phyloP scores from a whole-genome alignment of 78 protist species.

The Dictyostelium brefeldianum region DNA sequence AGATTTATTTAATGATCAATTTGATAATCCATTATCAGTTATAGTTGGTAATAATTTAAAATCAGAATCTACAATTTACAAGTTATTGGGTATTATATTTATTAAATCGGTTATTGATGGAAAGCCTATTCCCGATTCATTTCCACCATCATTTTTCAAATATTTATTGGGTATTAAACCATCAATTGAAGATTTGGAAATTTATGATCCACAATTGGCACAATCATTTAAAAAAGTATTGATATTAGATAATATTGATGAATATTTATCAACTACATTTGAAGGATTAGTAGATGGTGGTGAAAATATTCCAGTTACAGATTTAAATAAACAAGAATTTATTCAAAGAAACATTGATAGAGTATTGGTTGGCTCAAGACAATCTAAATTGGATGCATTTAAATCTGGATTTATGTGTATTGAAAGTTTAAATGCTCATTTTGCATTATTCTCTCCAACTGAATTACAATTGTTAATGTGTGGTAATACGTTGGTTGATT shows the following conservation, averaged over 20 bases:
- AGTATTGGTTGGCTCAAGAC: conserved; percentile 28
- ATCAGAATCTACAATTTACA: background rate
- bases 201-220: conserved; percentile 60
- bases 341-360: conserved; percentile 48
- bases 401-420: conserved; percentile 49
- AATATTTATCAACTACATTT: conserved; percentile 49
- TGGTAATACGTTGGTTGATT: conserved; percentile 47
- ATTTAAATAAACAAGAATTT: conserved; percentile 36
- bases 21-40: background rate
- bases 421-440: conserved; percentile 59
- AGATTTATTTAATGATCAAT: background rate
- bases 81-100: conserved; percentile 48
- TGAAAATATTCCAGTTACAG: conserved; percentile 34
- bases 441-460: conserved; percentile 48
- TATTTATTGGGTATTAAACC: conserved; percentile 32
- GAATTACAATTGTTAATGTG: conserved; percentile 62
- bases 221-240: conserved; percentile 55
- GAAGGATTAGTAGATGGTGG: conserved; percentile 66
- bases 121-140: conserved; percentile 59
- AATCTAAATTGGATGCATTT: conserved; percentile 30
- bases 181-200: conserved; percentile 36
- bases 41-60: background rate
- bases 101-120: conserved; percentile 67
- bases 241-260: conserved; percentile 56
- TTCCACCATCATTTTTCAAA: conserved; percentile 66